Evolutionary conservation across 768 basidiomycete species (phyloP), one percentile per base, ranked within the genome.

Genomic region (Pleurotus tuoliensis): DNA sequence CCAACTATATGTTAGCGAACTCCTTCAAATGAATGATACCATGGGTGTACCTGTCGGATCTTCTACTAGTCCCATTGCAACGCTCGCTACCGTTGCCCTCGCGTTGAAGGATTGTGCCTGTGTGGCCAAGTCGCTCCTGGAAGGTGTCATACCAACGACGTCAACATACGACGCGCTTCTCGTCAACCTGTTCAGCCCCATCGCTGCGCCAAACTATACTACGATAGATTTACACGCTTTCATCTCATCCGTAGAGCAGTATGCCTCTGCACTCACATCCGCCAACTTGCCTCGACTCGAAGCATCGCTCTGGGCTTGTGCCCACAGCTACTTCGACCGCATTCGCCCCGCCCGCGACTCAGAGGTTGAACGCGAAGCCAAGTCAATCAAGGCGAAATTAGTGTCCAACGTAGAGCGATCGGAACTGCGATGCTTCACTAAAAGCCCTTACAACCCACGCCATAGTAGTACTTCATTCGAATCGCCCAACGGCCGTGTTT

Each of bases 271-370:
- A 9, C 64, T 84, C 13, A 65, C 67, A 16, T 64, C 63, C 0
- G 68, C 72, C 41, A 64, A 64, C 16, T 62, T 82, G 13, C 69
- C 72, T 5, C 67, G 60, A 5, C 70, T 81, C 15, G 80, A 82
- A 52, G 79, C 81, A 7, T 80, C 80, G 7, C 61, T 84, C 20
- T 84, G 79, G 77, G 72, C 75, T 13, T 80, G 78, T 55, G 76
- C 76, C 4, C 76, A 83, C 20, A 71, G 67, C 39, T 71, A 77
- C 56, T 69, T 82, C 53, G 82, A 84, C 43, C 41, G 38, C 16
- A 55, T 45, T 45, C 41, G 54, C 18, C 22, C 43, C 16, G n/a
- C 25, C 18, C 41, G 41, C 57, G 63, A 67, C 41, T 63, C 62
- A 25, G 55, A 69, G 41, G 56, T 46, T 47, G 66, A 66, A 43